Base-by-base conservation (phyloP, 2,329 filamentous ascomycete genomes). In the Coleophoma cylindrospora region DNA sequence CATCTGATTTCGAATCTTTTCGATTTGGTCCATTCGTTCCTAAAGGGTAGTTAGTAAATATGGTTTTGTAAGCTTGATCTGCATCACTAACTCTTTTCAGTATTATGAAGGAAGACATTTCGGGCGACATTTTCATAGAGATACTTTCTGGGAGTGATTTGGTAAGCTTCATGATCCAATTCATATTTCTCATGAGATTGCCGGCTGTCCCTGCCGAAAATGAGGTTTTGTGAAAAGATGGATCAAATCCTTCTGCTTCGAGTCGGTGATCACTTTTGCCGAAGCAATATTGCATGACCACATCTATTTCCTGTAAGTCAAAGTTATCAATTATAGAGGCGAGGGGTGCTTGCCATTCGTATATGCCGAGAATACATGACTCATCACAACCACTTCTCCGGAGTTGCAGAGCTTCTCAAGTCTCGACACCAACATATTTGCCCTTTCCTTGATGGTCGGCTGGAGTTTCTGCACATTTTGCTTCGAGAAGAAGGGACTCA, bases 271-370 rank as follows among this genome's bases (percentile, higher is more conserved):
- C 43, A 27, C 27, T 40, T 3, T 40, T 40, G 12, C 46, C 61
- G 34, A 60, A 63, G 43, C 51, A 54, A 46, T 60, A 63, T 36
- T 59, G 50, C 17, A 51, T 57, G 27, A 61, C 57, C n/a, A 57
- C 53, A 51, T 64, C 62, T 46, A 33, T 13, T 11, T 14, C 7
- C 34, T 15, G 32, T 44, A 12, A 44, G 41, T 27, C 15, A 11
- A 11, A 21, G 10, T 17, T 17, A 7, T 50, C 3, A 44, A 13
- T 14, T 13, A 33, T 21, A 7, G 17, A 17, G 40, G 12, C 40
- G 17, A 3, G 13, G 15, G 21, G 7, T 13, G 17, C 41, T 21
- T 48, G 50, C 44, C 53, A 43, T 49, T 53, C 9, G 53, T 48
- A 15, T 45, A 47, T 17, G 53, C 45, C 15, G 51, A 21, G 34